Conservation (phyloP, 345 rosid genomes). For the Corchorus olitorius region DNA sequence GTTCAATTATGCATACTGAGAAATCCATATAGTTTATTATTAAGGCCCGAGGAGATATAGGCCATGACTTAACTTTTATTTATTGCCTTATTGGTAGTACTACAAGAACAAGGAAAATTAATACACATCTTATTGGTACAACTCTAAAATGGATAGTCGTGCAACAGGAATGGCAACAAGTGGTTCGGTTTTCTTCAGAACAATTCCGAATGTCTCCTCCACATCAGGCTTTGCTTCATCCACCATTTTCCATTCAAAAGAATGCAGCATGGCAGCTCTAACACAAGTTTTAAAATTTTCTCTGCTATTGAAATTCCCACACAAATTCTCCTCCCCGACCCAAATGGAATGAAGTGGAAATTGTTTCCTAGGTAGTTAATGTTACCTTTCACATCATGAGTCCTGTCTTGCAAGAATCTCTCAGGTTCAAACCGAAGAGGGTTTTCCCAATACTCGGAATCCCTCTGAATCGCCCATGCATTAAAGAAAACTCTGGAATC, state of each 20-base stretch:
- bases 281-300: not conserved
- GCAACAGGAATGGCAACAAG: conserved; percentile 16
- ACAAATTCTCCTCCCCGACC: conserved; percentile 32
- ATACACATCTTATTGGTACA: not conserved
- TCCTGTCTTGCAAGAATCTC: conserved; percentile 11
- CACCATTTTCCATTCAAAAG: conserved; percentile 21
- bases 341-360: conserved; percentile 27
- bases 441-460: conserved; percentile 15
- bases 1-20: no score
- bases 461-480: conserved; percentile 19
- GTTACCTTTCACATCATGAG: not conserved
- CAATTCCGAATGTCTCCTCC: conserved; percentile 21
- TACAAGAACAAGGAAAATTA: no score
- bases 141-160: not conserved
- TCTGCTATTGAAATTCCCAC: conserved; percentile 24
- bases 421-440: conserved; percentile 23
- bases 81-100: no score
- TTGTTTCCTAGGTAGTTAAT: not conserved
- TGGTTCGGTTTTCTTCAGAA: not conserved
- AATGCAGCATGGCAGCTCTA: conserved; percentile 18
- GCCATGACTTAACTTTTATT: no score
- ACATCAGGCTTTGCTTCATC: not conserved
- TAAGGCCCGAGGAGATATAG: no score
- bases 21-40: no score
- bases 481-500: conserved; percentile 16